Evolutionary conservation across 345 rosid genomes (phyloP), one percentile per base, ranked within the genome.

Genomic region (Euphorbia pulcherrima): DNA sequence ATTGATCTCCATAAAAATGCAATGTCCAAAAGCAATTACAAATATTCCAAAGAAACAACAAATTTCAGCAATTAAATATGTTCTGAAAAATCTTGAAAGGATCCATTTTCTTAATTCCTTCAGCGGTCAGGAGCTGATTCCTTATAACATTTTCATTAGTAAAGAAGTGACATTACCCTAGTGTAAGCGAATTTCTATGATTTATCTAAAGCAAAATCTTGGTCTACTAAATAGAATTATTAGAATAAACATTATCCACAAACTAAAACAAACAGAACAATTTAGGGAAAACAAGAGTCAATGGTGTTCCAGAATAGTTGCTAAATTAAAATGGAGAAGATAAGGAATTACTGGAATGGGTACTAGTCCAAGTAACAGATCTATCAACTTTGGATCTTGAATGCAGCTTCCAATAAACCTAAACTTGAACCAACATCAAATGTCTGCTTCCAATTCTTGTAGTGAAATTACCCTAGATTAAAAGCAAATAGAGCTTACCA

Each of bases 371-470:
- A 60, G 74, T 75, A 60, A 75, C 67, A 69, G 78, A 75, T 67
- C 71, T 75, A 59, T 75, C 78, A 11, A 75, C 78, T 75, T 75
- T 75, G 74, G 78, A 69, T 75, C 74, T 75, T 65, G 74, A 75
- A 75, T 75, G 78, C 78, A 75, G 74, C 78, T 65, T 18, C 78
- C 78, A 20, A 69, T 60, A 60, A 69, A 59, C 67, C 74, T 56
- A 35, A 64, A 69, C 67, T 65, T 75, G 62, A 69, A 20, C 78
- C 78, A 75, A 40, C 78, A 75, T 1, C 78, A 67, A 5, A 67
- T 70, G 17, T 59, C 67, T 40, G 66, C 68, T 17, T 53, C 68
- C 35, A n/a, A n/a, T n/a, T n/a, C n/a, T n/a, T n/a, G n/a, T n/a
- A n/a, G n/a, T n/a, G n/a, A n/a, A n/a, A n/a, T n/a, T n/a, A n/a